These are phyloP conservation scores for Penstemon newberryi DNA, from an alignment of 257 asterid species.

Conservation along the genomic window DNA sequence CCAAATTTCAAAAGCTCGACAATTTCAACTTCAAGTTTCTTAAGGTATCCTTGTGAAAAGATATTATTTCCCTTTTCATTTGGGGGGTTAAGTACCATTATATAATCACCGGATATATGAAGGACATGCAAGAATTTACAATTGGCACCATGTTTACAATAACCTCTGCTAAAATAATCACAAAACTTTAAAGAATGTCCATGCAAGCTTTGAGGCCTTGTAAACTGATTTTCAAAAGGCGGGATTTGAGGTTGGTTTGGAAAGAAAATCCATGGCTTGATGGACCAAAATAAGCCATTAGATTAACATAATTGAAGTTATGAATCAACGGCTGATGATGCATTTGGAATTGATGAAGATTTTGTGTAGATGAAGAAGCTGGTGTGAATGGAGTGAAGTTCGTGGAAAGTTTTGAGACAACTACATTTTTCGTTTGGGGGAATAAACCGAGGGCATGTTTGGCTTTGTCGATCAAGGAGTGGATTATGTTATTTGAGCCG, in stretches of 20 bases:
- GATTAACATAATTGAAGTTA: slow-evolving; percentile 3
- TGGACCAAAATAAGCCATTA: neutral
- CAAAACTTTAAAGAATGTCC: slow-evolving; percentile 24
- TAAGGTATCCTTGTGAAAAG: slow-evolving; percentile 22
- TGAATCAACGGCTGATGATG: neutral
- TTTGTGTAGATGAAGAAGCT: slow-evolving; percentile 8
- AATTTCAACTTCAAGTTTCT: slow-evolving; percentile 33
- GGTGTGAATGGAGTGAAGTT: slow-evolving; percentile 27
- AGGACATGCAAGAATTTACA: slow-evolving; percentile 35
- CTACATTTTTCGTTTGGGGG: neutral
- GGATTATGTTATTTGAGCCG: slow-evolving; percentile 24
- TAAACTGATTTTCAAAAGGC: neutral
- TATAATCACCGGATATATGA: slow-evolving; percentile 20
- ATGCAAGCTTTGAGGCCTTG: neutral
- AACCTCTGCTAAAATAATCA: slow-evolving; percentile 29
- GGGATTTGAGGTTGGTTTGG: neutral
- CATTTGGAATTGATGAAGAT: slow-evolving; percentile 6
- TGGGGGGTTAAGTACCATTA: slow-evolving; percentile 33
- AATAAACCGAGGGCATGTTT: slow-evolving; percentile 12
- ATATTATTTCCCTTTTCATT: neutral
- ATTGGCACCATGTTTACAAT: slow-evolving; percentile 36
- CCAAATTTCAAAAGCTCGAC: slow-evolving; percentile 28
- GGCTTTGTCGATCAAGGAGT: slow-evolving; percentile 12
- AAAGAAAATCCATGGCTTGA: neutral
- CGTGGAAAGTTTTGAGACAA: slow-evolving; percentile 10